These are phyloP conservation scores for Saccharum spontaneum DNA, from an alignment of 176 grass and related monocot species.

Conservation along the genomic window DNA sequence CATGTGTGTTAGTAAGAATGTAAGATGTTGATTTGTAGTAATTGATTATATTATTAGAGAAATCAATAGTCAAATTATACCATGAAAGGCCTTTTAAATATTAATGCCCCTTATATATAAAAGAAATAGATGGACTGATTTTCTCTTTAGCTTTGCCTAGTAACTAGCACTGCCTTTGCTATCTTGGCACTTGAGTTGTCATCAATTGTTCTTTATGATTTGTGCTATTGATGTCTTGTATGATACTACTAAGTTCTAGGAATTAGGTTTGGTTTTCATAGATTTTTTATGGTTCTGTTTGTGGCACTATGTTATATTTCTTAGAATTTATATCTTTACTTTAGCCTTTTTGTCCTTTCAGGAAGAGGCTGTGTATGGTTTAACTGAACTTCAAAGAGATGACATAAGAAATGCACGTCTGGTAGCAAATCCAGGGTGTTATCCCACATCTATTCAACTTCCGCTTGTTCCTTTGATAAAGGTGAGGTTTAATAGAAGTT, in stretches of 20 bases:
- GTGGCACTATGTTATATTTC: conserved; percentile 18
- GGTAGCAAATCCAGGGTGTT: conserved; percentile 96
- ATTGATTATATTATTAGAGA: background rate
- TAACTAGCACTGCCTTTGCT: background rate
- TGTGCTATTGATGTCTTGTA: conserved; percentile 1
- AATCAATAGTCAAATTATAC: background rate
- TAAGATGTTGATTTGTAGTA: background rate
- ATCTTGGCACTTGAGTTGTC: background rate
- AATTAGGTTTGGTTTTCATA: conserved; percentile 6
- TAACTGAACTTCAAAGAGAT: conserved; percentile 85
- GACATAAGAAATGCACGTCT: conserved; percentile 73
- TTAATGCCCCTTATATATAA: background rate
- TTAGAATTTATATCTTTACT: conserved; percentile 24
- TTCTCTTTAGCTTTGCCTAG: background rate
- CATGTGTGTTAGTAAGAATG: background rate
- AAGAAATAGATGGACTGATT: background rate
- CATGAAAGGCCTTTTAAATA: background rate
- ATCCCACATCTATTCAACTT: conserved; percentile 95
- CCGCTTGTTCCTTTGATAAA: conserved; percentile 90
- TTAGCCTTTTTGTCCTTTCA: conserved; percentile 25
- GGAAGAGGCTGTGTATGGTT: conserved; percentile 87
- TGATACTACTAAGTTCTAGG: background rate
- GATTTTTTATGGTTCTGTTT: background rate
- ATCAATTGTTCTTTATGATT: background rate
- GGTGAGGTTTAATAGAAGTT: conserved; percentile 44